Conservation (phyloP, 352 stramenopile genomes). For the Phytophthora boehmeriae region DNA sequence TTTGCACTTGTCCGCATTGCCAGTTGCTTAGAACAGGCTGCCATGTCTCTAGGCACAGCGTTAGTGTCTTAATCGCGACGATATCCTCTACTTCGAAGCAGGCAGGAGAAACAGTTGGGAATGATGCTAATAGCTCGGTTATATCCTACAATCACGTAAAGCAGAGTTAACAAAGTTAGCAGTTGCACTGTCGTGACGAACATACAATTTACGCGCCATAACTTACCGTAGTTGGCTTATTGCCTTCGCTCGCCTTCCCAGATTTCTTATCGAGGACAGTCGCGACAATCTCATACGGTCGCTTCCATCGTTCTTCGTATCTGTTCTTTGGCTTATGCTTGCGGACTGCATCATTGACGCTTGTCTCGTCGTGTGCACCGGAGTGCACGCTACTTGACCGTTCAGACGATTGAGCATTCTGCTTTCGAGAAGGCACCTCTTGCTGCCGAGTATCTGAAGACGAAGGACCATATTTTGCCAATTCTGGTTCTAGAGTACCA, state of each 20-base stretch:
- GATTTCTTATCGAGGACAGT: slow-evolving; percentile 51
- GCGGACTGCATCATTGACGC: background rate
- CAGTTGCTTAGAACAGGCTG: slow-evolving; percentile 75
- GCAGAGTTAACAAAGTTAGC: slow-evolving; percentile 10
- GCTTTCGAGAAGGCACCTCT: background rate
- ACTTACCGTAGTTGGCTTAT: slow-evolving; percentile 16
- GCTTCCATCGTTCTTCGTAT: slow-evolving; percentile 73
- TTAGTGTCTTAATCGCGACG: slow-evolving; percentile 78
- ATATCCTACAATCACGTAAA: slow-evolving; percentile 29
- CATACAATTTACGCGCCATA: background rate
- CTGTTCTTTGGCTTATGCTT: slow-evolving; percentile 40
- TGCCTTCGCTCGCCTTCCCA: background rate
- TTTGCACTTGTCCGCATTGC: slow-evolving; percentile 55
- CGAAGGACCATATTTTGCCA: slow-evolving; percentile 68
- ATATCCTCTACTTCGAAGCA: slow-evolving; percentile 52
- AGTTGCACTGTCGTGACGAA: background rate
- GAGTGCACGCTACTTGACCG: background rate
- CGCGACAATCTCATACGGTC: slow-evolving; percentile 78
- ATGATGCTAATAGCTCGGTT: slow-evolving; percentile 31
- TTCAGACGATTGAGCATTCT: background rate
- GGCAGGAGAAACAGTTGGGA: slow-evolving; percentile 22
- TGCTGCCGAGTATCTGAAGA: slow-evolving; percentile 15
- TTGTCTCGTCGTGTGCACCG: background rate
- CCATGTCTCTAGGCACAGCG: slow-evolving; percentile 78
- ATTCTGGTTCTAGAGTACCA: slow-evolving; percentile 24